Base-by-base conservation (phyloP, 1,284 basidiomycete genomes). In the Cryptococcus sp. region DNA sequence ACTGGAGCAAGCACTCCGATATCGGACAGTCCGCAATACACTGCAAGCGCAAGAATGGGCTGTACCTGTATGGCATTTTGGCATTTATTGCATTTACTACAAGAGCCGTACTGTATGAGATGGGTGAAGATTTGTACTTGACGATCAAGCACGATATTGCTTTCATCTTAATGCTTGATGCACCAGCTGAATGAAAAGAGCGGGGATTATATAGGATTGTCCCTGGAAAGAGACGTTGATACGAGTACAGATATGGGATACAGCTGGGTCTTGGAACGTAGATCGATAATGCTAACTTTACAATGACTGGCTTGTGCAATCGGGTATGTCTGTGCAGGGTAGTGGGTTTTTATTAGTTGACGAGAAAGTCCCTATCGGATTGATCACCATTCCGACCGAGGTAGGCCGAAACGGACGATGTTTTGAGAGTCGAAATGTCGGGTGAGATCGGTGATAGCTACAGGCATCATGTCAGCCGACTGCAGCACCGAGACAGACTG, bases 371-470 rank as follows among this genome's bases (percentile, higher is more conserved):
- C n/a, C n/a, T n/a, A n/a, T n/a, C n/a, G 29, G 41, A 15, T n/a
- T 6, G 41, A 54, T 52, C 46, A 69, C 69, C 69, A 70, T 49
- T 72, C 66, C 23, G 64, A 54, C 11, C 65, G 58, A 26, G 69
- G 70, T 19, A 73, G 55, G 44, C 69, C 69, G 59, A 73, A 73
- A 5, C 64, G 58, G 16, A 73, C 57, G 20, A 74, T 58, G 3
- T 59, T 62, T 60, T 75, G 72, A 3, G 65, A 44, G 50, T 69
- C 66, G 52, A 75, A 75, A 64, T 75, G 73, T 19, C 65, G 58
- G 2, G 73, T 74, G 34, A 75, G 56, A 11, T 69, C 69, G 11
- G 73, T 74, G 13, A 70, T 50, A 3, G 66, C 73, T 75, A 47
- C 16, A 34, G 8, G 29, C 13, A 34, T 5, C 29, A 34, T 34